Base-by-base conservation (phyloP, 164 flowering plant genomes). In the Taxillus chinensis region DNA sequence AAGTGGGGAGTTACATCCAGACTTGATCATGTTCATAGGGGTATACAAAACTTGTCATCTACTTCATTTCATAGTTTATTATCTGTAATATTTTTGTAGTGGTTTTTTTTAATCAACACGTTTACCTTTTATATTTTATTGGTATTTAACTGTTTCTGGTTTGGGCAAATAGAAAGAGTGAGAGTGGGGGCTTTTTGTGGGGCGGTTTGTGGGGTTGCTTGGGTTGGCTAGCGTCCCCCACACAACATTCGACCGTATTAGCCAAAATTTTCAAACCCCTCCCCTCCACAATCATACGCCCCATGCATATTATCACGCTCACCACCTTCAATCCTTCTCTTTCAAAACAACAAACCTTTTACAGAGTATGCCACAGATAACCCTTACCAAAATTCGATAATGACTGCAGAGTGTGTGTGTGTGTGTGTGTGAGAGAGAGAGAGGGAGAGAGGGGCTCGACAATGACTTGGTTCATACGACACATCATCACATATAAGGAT, bases 181-280 rank as follows among this genome's bases (percentile, higher is more conserved):
- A 3, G 51, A 3, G 51, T 48, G 51, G 3, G 51, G 51, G 51
- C 13, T 14, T 7, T 11, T 7, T 48, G 10, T 48, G 51, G 51
- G 51, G 51, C 51, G 51, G 51, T 48, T 48, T 48, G 51, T 48
- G 51, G 51, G 46, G 51, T 8, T 48, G 13, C 51, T 48, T 48
- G 10, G 51, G 51, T 14, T 8, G 51, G 51, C 51, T 11, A 48
- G 13, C 51, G 3, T 11, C 10, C 51, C 13, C 51, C 51, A 11
- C 7, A 48, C 51, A 43, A 1, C 2, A 48, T 14, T 48, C 9
- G 12, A 8, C 51, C 12, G 12, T 7, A 8, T 48, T 48, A 7
- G 51, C 13, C 51, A 48, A 48, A 14, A 3, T 7, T 48, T 48
- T 48, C 51, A 48, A 48, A 48, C 10, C 51, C 51, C 51, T 11